Evolutionary conservation across 2,329 filamentous ascomycete genomes (phyloP).

Genomic region (Microcyclosporella mali): DNA sequence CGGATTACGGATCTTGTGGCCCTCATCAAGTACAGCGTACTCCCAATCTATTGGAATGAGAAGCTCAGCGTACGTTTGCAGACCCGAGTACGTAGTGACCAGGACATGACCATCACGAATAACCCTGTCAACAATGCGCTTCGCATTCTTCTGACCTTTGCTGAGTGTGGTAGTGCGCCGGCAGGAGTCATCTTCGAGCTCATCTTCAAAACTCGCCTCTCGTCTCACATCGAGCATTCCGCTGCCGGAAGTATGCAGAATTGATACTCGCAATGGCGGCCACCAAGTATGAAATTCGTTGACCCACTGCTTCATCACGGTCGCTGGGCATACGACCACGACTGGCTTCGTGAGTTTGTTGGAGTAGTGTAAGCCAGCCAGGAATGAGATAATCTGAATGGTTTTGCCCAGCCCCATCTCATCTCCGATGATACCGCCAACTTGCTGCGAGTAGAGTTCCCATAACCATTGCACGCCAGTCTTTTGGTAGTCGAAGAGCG

Average conservation of each 20-base stretch:
- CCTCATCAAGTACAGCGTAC: conserved; percentile 91
- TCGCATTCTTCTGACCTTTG: conserved; percentile 63
- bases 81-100: conserved; percentile 89
- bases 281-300: conserved; percentile 99
- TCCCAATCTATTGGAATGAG: conserved; percentile 82
- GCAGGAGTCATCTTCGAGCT: conserved; percentile 47
- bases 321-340: conserved; percentile 88
- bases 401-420: conserved; percentile 99
- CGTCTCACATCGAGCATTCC: conserved; percentile 79
- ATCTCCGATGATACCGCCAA: conserved; percentile 91
- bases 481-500: conserved; percentile 93
- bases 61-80: conserved; percentile 85
- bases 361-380: conserved; percentile 89
- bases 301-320: conserved; percentile 94
- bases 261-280: conserved; percentile 95
- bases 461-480: conserved; percentile 95
- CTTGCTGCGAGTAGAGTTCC: conserved; percentile 80
- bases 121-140: conserved; percentile 75
- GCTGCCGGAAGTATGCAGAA: conserved; percentile 89
- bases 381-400: conserved; percentile 70
- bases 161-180: conserved; percentile 31
- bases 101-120: conserved; percentile 82
- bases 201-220: conserved; percentile 57
- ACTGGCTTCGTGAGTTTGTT: conserved; percentile 76
- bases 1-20: conserved; percentile 96